Base-by-base conservation (phyloP, 148 eudicot genomes). In the Diospyros kaki region DNA sequence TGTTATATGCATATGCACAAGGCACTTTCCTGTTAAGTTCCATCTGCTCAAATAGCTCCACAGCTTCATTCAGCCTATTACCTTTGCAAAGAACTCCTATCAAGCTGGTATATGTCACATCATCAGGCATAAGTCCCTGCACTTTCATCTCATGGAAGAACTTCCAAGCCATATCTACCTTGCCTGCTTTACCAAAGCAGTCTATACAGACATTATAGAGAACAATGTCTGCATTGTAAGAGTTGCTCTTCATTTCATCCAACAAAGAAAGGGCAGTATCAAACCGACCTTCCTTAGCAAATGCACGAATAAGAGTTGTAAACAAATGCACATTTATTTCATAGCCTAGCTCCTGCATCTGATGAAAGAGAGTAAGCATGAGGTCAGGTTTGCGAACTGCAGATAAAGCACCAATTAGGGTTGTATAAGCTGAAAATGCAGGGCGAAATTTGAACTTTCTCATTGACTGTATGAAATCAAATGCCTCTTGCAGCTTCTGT, bases 91-190 rank as follows among this genome's bases (percentile, higher is more conserved):
- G 80, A 80, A 94, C 96, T 17, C 93, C 88, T 2, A 94, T 91
- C 97, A 94, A 89, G 86, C 93, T 94, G 13, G 97, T 92, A 80
- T 90, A 91, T 9, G 98, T 88, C 73, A 92, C 97, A 56, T 94
- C 98, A 84, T 92, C 98, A 15, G 97, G 95, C 68, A 72, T 73
- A 71, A 90, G 86, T 63, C 98, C 98, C 18, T 86, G 88, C 38
- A 85, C 51, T 84, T 81, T 86, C 85, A 92, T 85, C 83, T 94
- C 98, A 68, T 92, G 97, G 83, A 94, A 94, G 84, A 94, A 94
- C 77, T 94, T 94, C 98, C 98, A 94, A 66, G 98, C 97, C 89
- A 90, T 87, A 74, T 94, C 98, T 74, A 94, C 96, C 73, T 94
- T 94, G 1, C 98, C 98, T 17, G 84, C 89, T 88, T 92, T 94